A percentile compares a stretch with the other conserved stretches of the same genome.
These are phyloP conservation scores for Boletus eberwhitei DNA, from an alignment of 768 basidiomycete species.

Conservation along the genomic window DNA sequence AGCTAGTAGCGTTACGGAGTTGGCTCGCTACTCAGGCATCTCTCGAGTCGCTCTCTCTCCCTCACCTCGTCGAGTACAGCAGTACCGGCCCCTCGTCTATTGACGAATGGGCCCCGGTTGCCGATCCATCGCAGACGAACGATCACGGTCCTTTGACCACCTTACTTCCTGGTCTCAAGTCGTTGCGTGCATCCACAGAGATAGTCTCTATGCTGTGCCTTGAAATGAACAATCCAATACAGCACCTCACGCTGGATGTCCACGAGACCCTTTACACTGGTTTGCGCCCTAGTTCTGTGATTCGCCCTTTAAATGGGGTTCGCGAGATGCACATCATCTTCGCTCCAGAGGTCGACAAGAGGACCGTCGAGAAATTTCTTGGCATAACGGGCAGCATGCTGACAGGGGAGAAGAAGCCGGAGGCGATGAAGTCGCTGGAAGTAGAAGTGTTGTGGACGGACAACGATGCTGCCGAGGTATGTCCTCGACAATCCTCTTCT, in stretches of 20 bases:
- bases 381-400: conserved; percentile 23
- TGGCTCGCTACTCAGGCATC: conserved; percentile 26
- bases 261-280: conserved; percentile 30
- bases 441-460: conserved; percentile 29
- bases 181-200: conserved; percentile 27
- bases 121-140: background rate
- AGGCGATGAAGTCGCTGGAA: conserved; percentile 22
- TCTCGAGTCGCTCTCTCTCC: conserved; percentile 29
- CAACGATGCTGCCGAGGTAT: conserved; percentile 29
- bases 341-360: conserved; percentile 31
- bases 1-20: conserved; percentile 17
- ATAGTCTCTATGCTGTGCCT: conserved; percentile 19
- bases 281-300: conserved; percentile 25
- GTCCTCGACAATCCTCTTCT: background rate
- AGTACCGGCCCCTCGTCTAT: background rate
- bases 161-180: conserved; percentile 25
- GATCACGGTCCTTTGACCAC: background rate
- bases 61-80: conserved; percentile 20
- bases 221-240: conserved; percentile 15
- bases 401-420: conserved; percentile 8
- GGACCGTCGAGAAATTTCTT: conserved; percentile 32
- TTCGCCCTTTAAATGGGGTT: conserved; percentile 28
- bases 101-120: conserved; percentile 8
- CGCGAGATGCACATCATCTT: conserved; percentile 30
- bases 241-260: conserved; percentile 23